Base-by-base conservation (phyloP, 345 rosid species). In the Chamaenerion angustifolium region DNA sequence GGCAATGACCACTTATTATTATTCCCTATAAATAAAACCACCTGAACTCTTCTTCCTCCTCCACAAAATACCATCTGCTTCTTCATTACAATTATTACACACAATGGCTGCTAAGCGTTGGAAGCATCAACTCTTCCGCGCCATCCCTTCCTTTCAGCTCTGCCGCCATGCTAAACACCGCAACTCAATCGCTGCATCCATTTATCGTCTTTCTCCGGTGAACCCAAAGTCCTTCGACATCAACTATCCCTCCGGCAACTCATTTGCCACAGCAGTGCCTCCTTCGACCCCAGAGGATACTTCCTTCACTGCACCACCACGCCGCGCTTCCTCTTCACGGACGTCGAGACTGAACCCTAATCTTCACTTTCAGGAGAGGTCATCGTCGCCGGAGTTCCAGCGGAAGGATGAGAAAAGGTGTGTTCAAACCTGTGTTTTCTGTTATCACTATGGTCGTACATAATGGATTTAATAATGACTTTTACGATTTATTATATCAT, bases 41-140 rank as follows among this genome's bases (percentile, higher is more conserved):
- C 41, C 10, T 43, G 48, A 5, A 31, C 12, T 21, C 17, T 42
- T 8, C 25, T 8, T 11, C 14, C n/a, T n/a, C n/a, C n/a, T n/a
- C n/a, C n/a, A n/a, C n/a, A n/a, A n/a, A n/a, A n/a, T n/a, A n/a
- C n/a, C n/a, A n/a, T n/a, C n/a, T n/a, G n/a, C n/a, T n/a, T 2
- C 6, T 43, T 42, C 45, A 40, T 14, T 48, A 11, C 6, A 3
- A 7, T 12, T 21, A 12, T 4, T 1, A 21, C 7, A 6, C 15
- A 10, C 1, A 12, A 76, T 71, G 81, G 49, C 71, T 21, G 49
- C 71, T 21, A 71, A 68, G 59, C 69, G 64, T 55, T 53, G 66
- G 48, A 69, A 73, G 73, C 65, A 66, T 21, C 73, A 69, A 49
- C 55, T 69, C 51, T 67, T 67, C 46, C 68, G 73, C 14, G 56